Conservation (phyloP, 73 alveolate species). For the Paramecium biaurelia region DNA sequence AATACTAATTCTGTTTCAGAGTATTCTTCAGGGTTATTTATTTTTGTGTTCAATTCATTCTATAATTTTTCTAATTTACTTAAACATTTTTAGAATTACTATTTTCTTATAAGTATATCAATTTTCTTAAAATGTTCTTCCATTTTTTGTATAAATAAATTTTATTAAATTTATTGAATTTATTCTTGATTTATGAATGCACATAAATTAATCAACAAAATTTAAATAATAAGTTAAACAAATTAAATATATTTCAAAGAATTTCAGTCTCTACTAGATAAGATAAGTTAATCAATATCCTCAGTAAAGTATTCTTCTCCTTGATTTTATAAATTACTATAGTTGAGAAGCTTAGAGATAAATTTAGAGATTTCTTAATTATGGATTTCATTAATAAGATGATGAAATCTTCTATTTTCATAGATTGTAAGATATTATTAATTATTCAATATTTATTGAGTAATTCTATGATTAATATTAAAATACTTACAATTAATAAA, state of each 20-base stretch:
- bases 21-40: not conserved
- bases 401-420: not conserved
- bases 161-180: not conserved
- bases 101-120: not conserved
- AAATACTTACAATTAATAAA: not conserved
- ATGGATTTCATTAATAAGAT: not conserved
- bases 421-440: not conserved
- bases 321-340: not conserved
- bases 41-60: not conserved
- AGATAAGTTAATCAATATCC: not conserved
- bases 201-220: not conserved
- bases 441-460: not conserved
- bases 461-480: not conserved
- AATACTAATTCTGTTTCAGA: not conserved
- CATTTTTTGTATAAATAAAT: not conserved
- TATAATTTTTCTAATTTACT: not conserved
- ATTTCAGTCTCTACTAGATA: not conserved
- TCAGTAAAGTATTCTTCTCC: not conserved
- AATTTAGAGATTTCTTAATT: not conserved
- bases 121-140: not conserved
- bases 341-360: not conserved
- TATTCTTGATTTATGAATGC: not conserved
- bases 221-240: not conserved
- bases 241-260: not conserved
- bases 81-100: not conserved